phyloP scores from a whole-genome alignment of 306 rosid species.

The Pueraria montana region DNA sequence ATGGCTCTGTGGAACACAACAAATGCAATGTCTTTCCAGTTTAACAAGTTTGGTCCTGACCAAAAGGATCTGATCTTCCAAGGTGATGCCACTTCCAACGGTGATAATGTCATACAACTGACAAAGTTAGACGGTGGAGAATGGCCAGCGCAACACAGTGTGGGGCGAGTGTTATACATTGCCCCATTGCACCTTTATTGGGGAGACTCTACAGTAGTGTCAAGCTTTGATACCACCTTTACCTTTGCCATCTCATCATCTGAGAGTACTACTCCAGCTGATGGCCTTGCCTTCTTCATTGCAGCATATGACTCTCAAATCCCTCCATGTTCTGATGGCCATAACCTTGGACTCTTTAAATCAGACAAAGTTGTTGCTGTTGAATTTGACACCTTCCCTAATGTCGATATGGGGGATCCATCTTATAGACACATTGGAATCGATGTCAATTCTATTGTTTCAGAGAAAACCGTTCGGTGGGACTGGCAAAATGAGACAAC shows the following conservation, averaged over 20 bases:
- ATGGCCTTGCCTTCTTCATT: background rate
- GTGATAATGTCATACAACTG: background rate
- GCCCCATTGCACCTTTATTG: background rate
- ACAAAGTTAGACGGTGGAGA: background rate
- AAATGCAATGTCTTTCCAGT: background rate
- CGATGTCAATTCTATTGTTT: background rate
- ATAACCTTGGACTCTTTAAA: background rate
- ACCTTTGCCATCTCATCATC: background rate
- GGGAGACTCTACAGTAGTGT: background rate
- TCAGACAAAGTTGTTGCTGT: background rate
- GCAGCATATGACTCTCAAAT: background rate
- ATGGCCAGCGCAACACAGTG: background rate
- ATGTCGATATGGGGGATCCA: background rate
- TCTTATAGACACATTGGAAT: background rate
- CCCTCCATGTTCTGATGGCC: background rate
- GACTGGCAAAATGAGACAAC: background rate
- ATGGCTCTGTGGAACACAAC: background rate
- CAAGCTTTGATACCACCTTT: background rate
- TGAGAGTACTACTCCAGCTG: background rate
- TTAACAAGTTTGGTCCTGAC: background rate
- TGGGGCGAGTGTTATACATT: background rate
- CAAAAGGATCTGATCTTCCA: background rate
- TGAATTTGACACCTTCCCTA: background rate
- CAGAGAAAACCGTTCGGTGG: background rate
- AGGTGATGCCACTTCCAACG: background rate